Percentiles rank a stretch among this genome's conserved stretches.
These are phyloP conservation scores for Thermomyces lanuginosus DNA, from an alignment of 2,329 filamentous ascomycete genomes.

Conservation along the genomic window DNA sequence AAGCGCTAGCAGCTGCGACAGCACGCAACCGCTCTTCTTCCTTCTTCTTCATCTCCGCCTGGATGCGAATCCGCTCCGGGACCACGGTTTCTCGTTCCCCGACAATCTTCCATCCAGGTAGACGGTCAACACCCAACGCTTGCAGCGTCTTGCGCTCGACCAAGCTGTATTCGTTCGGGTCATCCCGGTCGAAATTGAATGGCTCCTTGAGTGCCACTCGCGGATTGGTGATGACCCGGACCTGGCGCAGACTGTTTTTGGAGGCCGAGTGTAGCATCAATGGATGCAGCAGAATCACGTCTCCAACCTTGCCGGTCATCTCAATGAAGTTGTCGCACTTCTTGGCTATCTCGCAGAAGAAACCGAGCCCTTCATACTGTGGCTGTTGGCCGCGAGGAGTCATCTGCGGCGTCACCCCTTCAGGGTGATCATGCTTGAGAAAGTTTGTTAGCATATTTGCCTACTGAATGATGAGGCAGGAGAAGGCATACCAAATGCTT, in stretches of 20 bases:
- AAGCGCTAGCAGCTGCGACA: no score
- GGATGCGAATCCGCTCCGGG: conserved; percentile 31
- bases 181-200: conserved; percentile 34
- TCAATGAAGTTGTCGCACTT: conserved; percentile 32
- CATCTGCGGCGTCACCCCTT: conserved; percentile 52
- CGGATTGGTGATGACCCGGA: conserved; percentile 40
- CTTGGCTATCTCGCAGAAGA: conserved; percentile 27
- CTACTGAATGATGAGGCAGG: not conserved
- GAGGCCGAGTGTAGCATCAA: conserved; percentile 40
- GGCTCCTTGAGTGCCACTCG: conserved; percentile 36
- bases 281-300: conserved; percentile 39
- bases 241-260: conserved; percentile 32
- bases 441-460: not conserved
- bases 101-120: conserved; percentile 34
- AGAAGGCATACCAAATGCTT: conserved; percentile 30
- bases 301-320: conserved; percentile 36
- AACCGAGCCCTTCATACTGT: conserved; percentile 8
- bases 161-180: conserved; percentile 31
- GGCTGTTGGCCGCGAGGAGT: conserved; percentile 33
- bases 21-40: conserved; percentile 25
- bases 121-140: conserved; percentile 30
- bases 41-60: conserved; percentile 15
- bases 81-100: conserved; percentile 29
- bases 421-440: conserved; percentile 38
- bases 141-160: conserved; percentile 38